Evolutionary conservation across 1,284 basidiomycete genomes (phyloP).

Genomic region (Ceraceosorus guamensis): DNA sequence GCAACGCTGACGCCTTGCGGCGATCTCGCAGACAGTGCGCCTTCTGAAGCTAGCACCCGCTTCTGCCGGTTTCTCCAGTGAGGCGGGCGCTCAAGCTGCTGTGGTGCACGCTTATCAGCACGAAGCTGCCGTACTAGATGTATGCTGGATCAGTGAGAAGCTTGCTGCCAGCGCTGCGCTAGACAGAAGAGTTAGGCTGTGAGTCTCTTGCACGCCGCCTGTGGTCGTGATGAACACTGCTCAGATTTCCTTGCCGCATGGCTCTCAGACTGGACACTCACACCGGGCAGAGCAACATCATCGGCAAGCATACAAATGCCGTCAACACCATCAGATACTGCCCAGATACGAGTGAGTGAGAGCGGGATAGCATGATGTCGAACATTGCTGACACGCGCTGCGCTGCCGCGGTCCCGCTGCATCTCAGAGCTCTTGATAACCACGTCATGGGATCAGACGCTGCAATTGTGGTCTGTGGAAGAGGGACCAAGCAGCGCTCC

Average conservation of each 20-base stretch:
- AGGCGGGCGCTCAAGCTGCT: conserved; percentile 1
- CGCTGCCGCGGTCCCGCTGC: neutral
- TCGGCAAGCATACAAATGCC: conserved; percentile 40
- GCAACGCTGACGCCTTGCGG: neutral
- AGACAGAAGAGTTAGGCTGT: conserved; percentile 37
- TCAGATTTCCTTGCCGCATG: neutral
- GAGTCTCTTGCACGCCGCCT: neutral
- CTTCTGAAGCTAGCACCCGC: conserved; percentile 23
- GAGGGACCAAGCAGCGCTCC: neutral
- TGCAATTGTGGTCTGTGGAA: conserved; percentile 19
- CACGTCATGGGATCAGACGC: conserved; percentile 25
- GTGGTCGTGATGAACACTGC: neutral
- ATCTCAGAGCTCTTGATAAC: conserved; percentile 19
- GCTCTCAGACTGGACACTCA: conserved; percentile 22
- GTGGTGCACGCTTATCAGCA: conserved; percentile 34
- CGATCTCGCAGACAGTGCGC: conserved; percentile 15
- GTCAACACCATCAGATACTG: conserved; percentile 33
- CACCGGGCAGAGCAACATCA: conserved; percentile 25
- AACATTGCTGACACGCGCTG: neutral
- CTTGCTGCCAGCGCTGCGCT: conserved; percentile 35
- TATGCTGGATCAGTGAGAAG: conserved; percentile 29
- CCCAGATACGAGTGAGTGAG: conserved; percentile 4
- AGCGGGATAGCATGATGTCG: neutral
- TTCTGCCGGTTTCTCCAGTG: neutral
- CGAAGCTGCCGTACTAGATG: conserved; percentile 42